These are phyloP conservation scores for Crataegus laevigata DNA, from an alignment of 306 rosid genomes.

Conservation along the genomic window DNA sequence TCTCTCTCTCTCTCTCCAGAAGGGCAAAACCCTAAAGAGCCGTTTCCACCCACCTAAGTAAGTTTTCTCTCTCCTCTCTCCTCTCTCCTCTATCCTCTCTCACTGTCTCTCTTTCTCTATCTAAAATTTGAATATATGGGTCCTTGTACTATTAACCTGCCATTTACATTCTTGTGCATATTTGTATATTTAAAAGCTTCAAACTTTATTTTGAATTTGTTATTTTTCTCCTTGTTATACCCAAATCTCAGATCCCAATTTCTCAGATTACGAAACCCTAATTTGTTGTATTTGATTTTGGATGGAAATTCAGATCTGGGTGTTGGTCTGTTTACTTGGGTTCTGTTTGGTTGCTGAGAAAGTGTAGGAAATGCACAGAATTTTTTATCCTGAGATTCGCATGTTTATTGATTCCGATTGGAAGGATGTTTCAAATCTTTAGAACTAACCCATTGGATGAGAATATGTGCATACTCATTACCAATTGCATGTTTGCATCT, in stretches of 20 bases:
- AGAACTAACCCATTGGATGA: neutral
- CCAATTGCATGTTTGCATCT: neutral
- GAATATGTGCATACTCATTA: neutral
- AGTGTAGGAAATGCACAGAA: slow-evolving; percentile 22
- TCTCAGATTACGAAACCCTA: slow-evolving; percentile 23
- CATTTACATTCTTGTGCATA: slow-evolving; percentile 36
- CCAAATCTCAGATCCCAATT: slow-evolving; percentile 28
- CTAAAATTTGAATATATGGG: slow-evolving; percentile 75
- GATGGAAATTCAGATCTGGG: slow-evolving; percentile 35
- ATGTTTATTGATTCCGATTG: slow-evolving; percentile 21
- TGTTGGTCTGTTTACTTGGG: neutral
- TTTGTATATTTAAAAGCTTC: slow-evolving; percentile 15
- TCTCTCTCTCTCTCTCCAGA: slow-evolving; percentile 81
- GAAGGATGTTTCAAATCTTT: neutral
- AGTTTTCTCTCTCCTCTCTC: slow-evolving; percentile 61
- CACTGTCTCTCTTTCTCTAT: slow-evolving; percentile 22
- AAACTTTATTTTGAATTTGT: neutral
- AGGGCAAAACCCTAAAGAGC: slow-evolving; percentile 97
- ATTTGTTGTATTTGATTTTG: neutral
- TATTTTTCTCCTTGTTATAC: neutral
- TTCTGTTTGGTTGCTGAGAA: slow-evolving; percentile 14
- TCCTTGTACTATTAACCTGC: slow-evolving; percentile 55
- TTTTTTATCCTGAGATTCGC: slow-evolving; percentile 31
- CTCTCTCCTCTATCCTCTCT: slow-evolving; percentile 20
- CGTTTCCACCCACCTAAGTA: slow-evolving; percentile 99